Evolutionary conservation across 192 early-diverging fungal genomes (phyloP).

Genomic region (Umbelopsis vinacea): DNA sequence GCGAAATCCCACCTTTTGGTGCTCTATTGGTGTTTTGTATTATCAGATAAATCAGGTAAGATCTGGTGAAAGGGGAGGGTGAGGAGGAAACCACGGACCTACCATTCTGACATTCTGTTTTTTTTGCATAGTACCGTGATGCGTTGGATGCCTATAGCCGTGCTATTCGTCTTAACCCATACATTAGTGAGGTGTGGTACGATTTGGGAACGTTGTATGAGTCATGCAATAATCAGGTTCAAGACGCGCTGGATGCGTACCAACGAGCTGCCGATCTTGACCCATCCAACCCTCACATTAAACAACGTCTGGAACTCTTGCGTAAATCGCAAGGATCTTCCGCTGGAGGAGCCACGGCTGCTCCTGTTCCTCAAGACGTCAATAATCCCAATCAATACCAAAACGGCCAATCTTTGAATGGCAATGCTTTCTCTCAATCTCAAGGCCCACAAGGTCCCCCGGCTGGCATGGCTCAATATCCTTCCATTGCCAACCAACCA

Average conservation of each 20-base stretch:
- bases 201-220: slow-evolving; percentile 97
- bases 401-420: slow-evolving; percentile 31
- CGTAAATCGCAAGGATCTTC: slow-evolving; percentile 28
- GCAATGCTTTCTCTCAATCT: slow-evolving; percentile 25
- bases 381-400: slow-evolving; percentile 41
- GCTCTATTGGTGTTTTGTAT: slow-evolving; percentile 97
- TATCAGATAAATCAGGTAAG: slow-evolving; percentile 91
- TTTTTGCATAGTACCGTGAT: slow-evolving; percentile 75
- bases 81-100: too few species aligned
- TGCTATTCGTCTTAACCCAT: slow-evolving; percentile 92
- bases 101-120: too few species aligned
- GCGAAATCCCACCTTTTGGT: slow-evolving; percentile 97
- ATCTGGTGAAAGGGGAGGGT: too few species aligned
- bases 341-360: background rate
- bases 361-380: slow-evolving; percentile 39
- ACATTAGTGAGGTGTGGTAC: slow-evolving; percentile 97
- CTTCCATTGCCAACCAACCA: background rate
- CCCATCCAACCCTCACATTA: slow-evolving; percentile 67
- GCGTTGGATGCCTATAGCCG: slow-evolving; percentile 97
- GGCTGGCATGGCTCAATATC: slow-evolving; percentile 35
- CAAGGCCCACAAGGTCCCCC: slow-evolving; percentile 35
- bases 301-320: slow-evolving; percentile 38
- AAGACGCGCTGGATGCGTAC: slow-evolving; percentile 97
- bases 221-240: slow-evolving; percentile 95
- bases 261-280: slow-evolving; percentile 91